A percentile compares a stretch with the other conserved stretches of the same genome.
Evolutionary conservation across 1,139 yeast species (phyloP).

Genomic region (Magnusiomyces sp.): DNA sequence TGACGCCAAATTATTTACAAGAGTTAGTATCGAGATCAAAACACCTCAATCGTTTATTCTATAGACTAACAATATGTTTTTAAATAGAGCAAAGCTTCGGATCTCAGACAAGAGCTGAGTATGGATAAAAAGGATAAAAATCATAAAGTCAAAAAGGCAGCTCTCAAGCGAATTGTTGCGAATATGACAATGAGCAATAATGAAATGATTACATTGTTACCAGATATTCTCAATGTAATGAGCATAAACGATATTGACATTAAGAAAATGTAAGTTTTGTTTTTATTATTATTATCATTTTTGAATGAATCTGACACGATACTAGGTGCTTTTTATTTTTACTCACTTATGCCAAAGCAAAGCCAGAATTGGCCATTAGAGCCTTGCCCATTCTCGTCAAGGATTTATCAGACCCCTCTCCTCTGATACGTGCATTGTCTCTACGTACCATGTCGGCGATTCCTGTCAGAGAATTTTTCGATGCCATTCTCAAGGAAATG

Average conservation of each 20-base stretch:
- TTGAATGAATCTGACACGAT: conserved; percentile 27
- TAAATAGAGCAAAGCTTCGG: conserved; percentile 39
- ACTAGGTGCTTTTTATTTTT: conserved; percentile 39
- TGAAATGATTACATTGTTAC: conserved; percentile 61
- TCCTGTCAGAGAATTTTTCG: conserved; percentile 45
- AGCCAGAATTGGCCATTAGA: conserved; percentile 46
- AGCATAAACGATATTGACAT: conserved; percentile 61
- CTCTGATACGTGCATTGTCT: conserved; percentile 45
- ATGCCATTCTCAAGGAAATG: conserved; percentile 37
- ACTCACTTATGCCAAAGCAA: conserved; percentile 49
- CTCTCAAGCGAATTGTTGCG: conserved; percentile 70
- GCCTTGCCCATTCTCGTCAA: conserved; percentile 49
- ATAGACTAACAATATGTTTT: neutral
- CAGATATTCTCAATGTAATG: conserved; percentile 58
- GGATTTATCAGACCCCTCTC: conserved; percentile 42
- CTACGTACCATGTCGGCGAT: conserved; percentile 57
- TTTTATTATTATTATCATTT: neutral
- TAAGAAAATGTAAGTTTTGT: conserved; percentile 44
- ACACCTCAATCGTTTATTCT: neutral
- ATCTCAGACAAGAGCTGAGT: conserved; percentile 48
- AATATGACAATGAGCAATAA: conserved; percentile 76
- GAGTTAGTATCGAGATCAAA: conserved; percentile 19
- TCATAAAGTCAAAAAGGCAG: conserved; percentile 43
- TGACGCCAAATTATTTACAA: conserved; percentile 26
- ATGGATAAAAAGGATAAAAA: conserved; percentile 46